A percentile compares a stretch with the other conserved stretches of the same genome.
Conservation (phyloP, 129 eudicot genomes). For the Centaurea solstitialis region DNA sequence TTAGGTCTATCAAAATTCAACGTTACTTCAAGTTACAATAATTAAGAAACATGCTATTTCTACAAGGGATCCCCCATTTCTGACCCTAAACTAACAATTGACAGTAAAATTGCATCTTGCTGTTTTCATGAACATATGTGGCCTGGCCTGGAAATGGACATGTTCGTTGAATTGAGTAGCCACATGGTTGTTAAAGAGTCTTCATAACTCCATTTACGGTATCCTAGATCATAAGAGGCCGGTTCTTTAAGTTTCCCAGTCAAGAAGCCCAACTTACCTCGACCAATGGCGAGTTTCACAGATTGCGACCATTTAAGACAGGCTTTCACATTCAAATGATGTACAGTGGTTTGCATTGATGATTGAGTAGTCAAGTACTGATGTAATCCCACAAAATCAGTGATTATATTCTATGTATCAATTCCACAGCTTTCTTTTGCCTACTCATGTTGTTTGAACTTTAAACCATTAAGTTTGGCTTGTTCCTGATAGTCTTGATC, state of each 20-base stretch:
- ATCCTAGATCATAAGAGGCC: background rate
- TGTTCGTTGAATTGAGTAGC: background rate
- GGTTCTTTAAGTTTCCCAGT: background rate
- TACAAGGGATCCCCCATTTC: background rate
- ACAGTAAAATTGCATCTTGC: background rate
- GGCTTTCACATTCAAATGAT: too few species aligned
- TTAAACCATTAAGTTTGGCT: background rate
- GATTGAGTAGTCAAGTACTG: too few species aligned
- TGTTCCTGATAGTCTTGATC: background rate
- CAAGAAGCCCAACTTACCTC: background rate
- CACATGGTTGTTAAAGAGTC: background rate
- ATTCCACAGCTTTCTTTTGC: background rate
- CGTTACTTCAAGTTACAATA: background rate
- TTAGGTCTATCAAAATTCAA: background rate
- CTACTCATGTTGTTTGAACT: background rate
- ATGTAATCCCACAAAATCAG: background rate
- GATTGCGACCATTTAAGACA: background rate
- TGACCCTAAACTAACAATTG: background rate
- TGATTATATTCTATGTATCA: background rate
- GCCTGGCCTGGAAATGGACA: background rate
- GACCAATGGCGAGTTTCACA: conserved; percentile 4
- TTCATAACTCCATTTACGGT: background rate
- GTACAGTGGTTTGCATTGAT: too few species aligned
- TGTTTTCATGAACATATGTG: background rate
- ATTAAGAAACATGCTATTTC: background rate